Conservation (phyloP, 371 early-diverging fungal species). For the Mortierella sp. region DNA sequence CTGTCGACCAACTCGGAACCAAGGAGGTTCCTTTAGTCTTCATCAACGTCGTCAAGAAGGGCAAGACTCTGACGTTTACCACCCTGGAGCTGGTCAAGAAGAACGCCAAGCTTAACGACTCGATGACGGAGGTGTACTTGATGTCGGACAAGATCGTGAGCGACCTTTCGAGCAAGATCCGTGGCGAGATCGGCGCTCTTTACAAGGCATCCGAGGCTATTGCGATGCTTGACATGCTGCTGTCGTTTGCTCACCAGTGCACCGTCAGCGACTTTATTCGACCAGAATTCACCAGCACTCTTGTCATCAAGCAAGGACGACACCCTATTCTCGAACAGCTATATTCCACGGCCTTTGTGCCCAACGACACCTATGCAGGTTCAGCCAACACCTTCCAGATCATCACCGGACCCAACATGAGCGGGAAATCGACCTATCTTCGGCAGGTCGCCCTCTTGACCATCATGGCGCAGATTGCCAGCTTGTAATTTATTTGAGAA, state of each 20-base stretch:
- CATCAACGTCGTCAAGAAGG: constrained; percentile 72
- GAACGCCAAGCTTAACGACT: constrained; percentile 81
- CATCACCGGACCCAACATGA: constrained; percentile 99
- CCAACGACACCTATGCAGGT: constrained; percentile 86
- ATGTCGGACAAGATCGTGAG: constrained; percentile 85
- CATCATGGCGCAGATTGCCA: constrained; percentile 98
- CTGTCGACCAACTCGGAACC: constrained; percentile 54
- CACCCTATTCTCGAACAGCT: constrained; percentile 86
- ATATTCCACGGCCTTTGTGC: constrained; percentile 65
- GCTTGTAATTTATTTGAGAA: constrained; percentile 68
- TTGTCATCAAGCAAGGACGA: constrained; percentile 84
- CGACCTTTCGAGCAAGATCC: constrained; percentile 70
- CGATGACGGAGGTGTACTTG: constrained; percentile 87
- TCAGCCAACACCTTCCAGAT: constrained; percentile 82
- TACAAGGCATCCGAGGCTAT: constrained; percentile 87
- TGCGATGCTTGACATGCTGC: constrained; percentile 85
- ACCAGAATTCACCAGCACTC: constrained; percentile 85
- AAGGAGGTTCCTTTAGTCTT: constrained; percentile 66
- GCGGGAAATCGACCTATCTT: constrained; percentile 96
- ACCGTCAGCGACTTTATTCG: constrained; percentile 73
- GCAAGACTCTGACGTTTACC: constrained; percentile 75
- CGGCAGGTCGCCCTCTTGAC: constrained; percentile 88
- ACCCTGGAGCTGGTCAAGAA: constrained; percentile 81
- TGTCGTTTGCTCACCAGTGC: constrained; percentile 78
- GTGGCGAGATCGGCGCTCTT: constrained; percentile 71